These are phyloP conservation scores for Podila epicladia DNA, from an alignment of 192 early-diverging fungal genomes.

Conservation along the genomic window DNA sequence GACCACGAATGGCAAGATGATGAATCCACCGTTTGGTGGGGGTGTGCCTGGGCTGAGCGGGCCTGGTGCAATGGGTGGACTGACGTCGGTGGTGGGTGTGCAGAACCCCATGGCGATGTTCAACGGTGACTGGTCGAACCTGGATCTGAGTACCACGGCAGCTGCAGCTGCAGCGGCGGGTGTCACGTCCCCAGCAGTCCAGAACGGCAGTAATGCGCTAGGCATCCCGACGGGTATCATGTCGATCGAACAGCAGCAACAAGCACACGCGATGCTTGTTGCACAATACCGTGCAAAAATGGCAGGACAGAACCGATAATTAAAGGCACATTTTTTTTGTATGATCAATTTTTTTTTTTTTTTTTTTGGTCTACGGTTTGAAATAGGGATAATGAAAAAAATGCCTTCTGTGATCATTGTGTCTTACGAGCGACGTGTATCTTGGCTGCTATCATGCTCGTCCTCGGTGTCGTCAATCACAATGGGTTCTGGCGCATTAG, in stretches of 20 bases:
- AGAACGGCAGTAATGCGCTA: conserved; percentile 17
- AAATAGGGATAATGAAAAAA: too few relatives aligned
- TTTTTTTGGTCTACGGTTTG: neutral
- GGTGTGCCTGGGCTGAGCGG: conserved; percentile 18
- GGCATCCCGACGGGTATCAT: conserved; percentile 49
- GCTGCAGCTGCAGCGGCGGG: conserved; percentile 45
- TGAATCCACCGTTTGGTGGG: conserved; percentile 30
- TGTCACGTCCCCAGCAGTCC: conserved; percentile 25
- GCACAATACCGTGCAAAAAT: conserved; percentile 49
- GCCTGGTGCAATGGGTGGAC: conserved; percentile 1
- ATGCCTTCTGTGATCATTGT: too few relatives aligned
- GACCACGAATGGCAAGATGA: conserved; percentile 51
- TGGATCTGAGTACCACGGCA: conserved; percentile 44
- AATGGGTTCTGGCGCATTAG: conserved; percentile 9
- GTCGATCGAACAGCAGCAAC: conserved; percentile 48
- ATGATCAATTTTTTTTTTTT: too few relatives aligned
- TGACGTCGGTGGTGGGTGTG: conserved; percentile 28
- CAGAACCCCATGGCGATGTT: conserved; percentile 54
- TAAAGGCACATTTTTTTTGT: too few relatives aligned
- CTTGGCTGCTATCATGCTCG: conserved; percentile 5
- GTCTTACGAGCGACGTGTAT: neutral
- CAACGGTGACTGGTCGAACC: conserved; percentile 47
- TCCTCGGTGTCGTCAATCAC: conserved; percentile 26
- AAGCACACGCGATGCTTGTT: conserved; percentile 40
- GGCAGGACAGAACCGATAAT: conserved; percentile 41